Evolutionary conservation across 2,329 filamentous ascomycete species (phyloP).

Genomic region (Zymoseptoria crescenta): DNA sequence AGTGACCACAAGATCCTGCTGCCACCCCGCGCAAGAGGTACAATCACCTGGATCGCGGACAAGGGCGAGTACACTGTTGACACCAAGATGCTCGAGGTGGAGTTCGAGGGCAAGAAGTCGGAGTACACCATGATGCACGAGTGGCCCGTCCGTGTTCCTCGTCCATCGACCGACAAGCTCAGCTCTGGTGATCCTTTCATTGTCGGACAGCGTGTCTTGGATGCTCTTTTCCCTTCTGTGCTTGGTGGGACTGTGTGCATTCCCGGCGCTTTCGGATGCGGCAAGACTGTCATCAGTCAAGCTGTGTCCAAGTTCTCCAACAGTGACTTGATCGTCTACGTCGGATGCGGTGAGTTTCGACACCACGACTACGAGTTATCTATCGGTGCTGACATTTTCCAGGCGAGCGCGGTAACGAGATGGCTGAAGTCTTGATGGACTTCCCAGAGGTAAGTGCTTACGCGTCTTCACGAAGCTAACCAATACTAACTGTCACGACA

Average conservation of each 20-base stretch:
- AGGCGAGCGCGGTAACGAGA: slow-evolving; percentile 98
- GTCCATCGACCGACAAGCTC: slow-evolving; percentile 86
- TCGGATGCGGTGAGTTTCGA: slow-evolving; percentile 74
- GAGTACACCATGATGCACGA: slow-evolving; percentile 97
- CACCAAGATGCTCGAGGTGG: slow-evolving; percentile 88
- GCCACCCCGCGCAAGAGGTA: slow-evolving; percentile 81
- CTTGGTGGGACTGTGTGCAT: slow-evolving; percentile 97
- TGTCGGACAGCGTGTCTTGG: slow-evolving; percentile 92
- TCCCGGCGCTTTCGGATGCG: slow-evolving; percentile 94
- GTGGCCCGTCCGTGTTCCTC: slow-evolving; percentile 94
- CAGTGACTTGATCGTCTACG: slow-evolving; percentile 97
- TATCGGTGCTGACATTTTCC: too few species aligned
- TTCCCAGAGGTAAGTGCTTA: slow-evolving; percentile 65
- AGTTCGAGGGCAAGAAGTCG: slow-evolving; percentile 93
- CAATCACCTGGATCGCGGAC: slow-evolving; percentile 80
- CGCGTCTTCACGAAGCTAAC: neutral
- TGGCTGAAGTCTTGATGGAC: slow-evolving; percentile 99
- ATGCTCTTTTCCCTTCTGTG: slow-evolving; percentile 91
- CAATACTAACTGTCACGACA: slow-evolving; percentile 26
- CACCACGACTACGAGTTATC: too few species aligned
- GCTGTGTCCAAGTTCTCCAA: slow-evolving; percentile 99
- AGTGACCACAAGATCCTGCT: slow-evolving; percentile 88
- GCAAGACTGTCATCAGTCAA: slow-evolving; percentile 98
- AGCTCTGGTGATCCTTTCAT: slow-evolving; percentile 85
- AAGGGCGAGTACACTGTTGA: slow-evolving; percentile 92